Evolutionary conservation across 176 grass and related monocot species (phyloP).

Genomic region (Musa itinerans): DNA sequence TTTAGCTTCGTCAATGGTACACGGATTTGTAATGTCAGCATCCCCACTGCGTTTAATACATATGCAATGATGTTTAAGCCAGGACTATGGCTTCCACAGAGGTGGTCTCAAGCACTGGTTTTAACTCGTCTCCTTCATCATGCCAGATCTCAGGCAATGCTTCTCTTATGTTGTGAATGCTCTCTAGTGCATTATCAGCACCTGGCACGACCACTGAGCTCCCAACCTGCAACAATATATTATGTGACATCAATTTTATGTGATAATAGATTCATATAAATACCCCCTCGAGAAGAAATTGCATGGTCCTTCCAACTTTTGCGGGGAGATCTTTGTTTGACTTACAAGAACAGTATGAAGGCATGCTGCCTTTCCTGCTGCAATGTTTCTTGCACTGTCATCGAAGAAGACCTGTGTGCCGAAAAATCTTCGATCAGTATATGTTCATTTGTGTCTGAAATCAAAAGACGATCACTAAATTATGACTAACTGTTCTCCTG

Average conservation of each 20-base stretch:
- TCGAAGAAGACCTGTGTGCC: conserved; percentile 72
- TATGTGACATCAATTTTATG: no score
- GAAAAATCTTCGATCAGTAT: not conserved
- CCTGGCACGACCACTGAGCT: conserved; percentile 62
- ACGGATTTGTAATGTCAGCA: no score
- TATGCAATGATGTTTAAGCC: conserved; percentile 23
- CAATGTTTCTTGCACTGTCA: conserved; percentile 81
- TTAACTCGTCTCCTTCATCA: conserved; percentile 32
- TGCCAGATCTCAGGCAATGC: conserved; percentile 88
- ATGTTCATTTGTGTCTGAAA: no score
- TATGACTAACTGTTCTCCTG: not conserved
- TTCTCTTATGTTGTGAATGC: conserved; percentile 95
- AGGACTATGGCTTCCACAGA: conserved; percentile 60
- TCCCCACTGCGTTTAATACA: no score
- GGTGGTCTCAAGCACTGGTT: conserved; percentile 35
- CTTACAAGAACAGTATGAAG: conserved; percentile 76
- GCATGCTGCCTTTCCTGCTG: conserved; percentile 73
- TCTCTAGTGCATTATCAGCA: conserved; percentile 76
- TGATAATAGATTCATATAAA: no score
- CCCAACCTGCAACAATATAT: conserved; percentile 46
- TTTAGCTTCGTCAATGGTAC: no score
- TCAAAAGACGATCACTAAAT: no score
- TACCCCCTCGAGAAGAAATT: no score
- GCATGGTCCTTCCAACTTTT: no score
- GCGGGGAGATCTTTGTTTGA: not conserved